Base-by-base conservation (phyloP, 495 filamentous ascomycete species). In the Aspergillus haitiensis region DNA sequence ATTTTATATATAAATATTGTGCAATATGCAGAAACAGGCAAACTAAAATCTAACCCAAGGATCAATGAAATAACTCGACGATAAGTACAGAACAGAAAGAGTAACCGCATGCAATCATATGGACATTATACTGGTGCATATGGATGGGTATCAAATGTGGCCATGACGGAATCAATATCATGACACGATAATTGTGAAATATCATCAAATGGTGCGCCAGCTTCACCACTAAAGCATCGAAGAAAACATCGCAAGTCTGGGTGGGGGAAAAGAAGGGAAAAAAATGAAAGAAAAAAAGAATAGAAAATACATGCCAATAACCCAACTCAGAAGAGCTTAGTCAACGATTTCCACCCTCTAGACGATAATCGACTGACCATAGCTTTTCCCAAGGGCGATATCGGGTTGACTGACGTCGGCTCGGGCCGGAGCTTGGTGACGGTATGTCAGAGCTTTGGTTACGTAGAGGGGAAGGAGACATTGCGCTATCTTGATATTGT, bases 311-410 rank as follows among this genome's bases (percentile, higher is more conserved):
- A 42, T n/a, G 31, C 15, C 47, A 39, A 47, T 45, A 46, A 55
- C 39, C 39, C 51, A 16, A 7, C 34, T 3, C 18, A 32, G 49
- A 16, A 58, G n/a, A 11, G 32, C 7, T 34, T 13, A 42, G 39
- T 51, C 60, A 71, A 59, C 51, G 44, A 54, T 59, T 51, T 4
- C 67, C 66, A 50, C 67, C 62, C 59, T 82, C 81, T 7, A 78
- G 55, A 12, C 75, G 75, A 66, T 81, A 76, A 53, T 83, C 80
- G 32, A 82, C 65, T 21, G 77, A 78, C 79, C 77, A 80, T 6
- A 82, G 59, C 52, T 77, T 78, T 58, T 81, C 78, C 81, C 81
- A 83, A n/a, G 78, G 76, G n/a, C 75, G 72, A 33, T 70, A 62
- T n/a, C 63, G 59, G 33, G 61, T 59, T 35, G 62, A 59, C 52